Evolutionary conservation across 441 rosid species (phyloP), one percentile per base, ranked within the genome.

Genomic region (Melastoma candidum): DNA sequence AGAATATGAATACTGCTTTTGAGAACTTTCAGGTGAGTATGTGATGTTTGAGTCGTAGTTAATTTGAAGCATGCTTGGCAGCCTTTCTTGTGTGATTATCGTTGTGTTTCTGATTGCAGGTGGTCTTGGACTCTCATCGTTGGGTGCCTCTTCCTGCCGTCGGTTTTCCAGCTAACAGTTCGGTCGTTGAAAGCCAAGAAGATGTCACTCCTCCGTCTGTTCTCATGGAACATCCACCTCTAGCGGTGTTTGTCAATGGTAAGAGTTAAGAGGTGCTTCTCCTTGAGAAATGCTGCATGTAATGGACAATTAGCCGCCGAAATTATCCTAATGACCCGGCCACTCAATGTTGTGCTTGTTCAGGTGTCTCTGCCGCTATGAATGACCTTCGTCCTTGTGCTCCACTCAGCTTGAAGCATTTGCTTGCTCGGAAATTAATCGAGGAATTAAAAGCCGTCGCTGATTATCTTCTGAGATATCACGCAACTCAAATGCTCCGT

Each of bases 171-270:
- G 66, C 89, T 65, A 77, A 57, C 69, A 69, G 75, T 58, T 58
- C 69, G 24, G 65, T 67, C 46, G 94, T 85, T 63, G 92, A 81
- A 68, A 75, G 72, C 72, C 87, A 73, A 46, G 98, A 82, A 62
- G 98, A 92, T 60, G 85, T 92, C 64, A 78, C 90, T 62, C 95
- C 97, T 2, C 95, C 98, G 14, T 82, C 97, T 53, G 68, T 77
- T 76, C 68, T 92, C 48, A 92, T 92, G 98, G 98, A 92, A 70
- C 97, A 92, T 71, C 94, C 98, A 53, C 97, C 97, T 54, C 95
- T 84, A 66, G 98, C 98, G 3, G 95, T 92, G 53, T 92, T 92
- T 71, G 59, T 88, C 49, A 92, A 88, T 54, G 97, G 98, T 85
- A 67, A 70, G 71, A 13, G 58, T 26, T 22, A 17, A 7, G 46